Base-by-base conservation (phyloP, 805 yeast species). In the Metschnikowia similis region DNA sequence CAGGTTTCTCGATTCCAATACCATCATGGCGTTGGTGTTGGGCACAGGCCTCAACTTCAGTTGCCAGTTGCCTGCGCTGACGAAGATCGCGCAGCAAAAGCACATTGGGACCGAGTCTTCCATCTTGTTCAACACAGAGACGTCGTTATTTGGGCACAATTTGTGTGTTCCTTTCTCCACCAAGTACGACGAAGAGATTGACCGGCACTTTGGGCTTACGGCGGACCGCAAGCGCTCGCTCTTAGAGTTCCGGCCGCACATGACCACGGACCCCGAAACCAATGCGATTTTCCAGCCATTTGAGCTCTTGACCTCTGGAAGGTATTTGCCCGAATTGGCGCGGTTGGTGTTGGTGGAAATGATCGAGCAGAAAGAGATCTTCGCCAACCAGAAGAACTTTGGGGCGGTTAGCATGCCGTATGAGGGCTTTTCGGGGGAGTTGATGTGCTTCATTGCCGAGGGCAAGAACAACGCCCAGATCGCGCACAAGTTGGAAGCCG, bases 41-140 rank as follows among this genome's bases (percentile, higher is more conserved):
- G 90, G 91, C 0, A 85, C 91, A 2, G 91, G 91, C 1, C 64
- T 81, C 47, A 85, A 85, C 56, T 63, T 80, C 34, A 80, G 82
- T 65, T 69, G 80, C 66, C 57, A 69, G 28, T 62, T 67, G 31
- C 56, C 56, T 7, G 53, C 62, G 28, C 40, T 49, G 8, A 44
- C 52, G 1, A 36, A 56, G 8, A 51, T 66, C 35, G 63, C 59
- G n/a, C 13, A 26, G 13, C 9, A 10, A 7, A 57, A 57, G 47
- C 52, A 35, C 16, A 41, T 56, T 26, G 54, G 45, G 11, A 41
- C 34, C 41, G 49, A 52, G 35, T 30, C 35, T 9, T 35, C 41
- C 43, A 57, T 60, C n/a, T 62, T 81, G 21, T 53, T 73, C 42
- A 82, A 82, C 62, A 65, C 78, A n/a, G 87, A 82, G 55, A 58